These are phyloP conservation scores for Gentiana dahurica DNA, from an alignment of 257 asterid species.

Conservation along the genomic window DNA sequence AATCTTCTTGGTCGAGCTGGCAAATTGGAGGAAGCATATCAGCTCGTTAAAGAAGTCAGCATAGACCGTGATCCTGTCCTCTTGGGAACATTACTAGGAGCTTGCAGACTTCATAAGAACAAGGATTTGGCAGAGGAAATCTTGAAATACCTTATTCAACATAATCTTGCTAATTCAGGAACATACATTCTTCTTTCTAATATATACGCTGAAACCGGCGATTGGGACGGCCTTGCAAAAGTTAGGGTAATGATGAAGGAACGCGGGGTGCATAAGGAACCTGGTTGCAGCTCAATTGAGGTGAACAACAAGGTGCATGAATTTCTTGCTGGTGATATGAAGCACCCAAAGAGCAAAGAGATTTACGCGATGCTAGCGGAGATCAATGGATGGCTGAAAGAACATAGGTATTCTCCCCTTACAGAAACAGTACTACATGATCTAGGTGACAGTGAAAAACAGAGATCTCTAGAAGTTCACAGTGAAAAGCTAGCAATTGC, in stretches of 20 bases:
- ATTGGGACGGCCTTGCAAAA: constrained; percentile 7
- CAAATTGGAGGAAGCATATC: constrained; percentile 10
- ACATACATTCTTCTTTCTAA: constrained; percentile 8
- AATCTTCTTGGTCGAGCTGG: constrained; percentile 11
- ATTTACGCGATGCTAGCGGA: constrained; percentile 9
- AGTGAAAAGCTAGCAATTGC: constrained; percentile 14
- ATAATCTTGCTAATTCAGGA: constrained; percentile 5
- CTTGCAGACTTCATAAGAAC: constrained; percentile 13
- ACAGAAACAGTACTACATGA: constrained; percentile 9
- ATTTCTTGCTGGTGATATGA: constrained; percentile 8
- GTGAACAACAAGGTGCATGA: constrained; percentile 5
- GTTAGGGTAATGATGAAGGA: constrained; percentile 5
- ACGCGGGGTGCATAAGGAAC: constrained; percentile 6
- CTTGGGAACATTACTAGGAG: constrained; percentile 12
- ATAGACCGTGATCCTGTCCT: constrained; percentile 6
- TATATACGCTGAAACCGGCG: constrained; percentile 6
- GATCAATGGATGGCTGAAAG: constrained; percentile 12
- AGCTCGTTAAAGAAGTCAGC: constrained; percentile 7
- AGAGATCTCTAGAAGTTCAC: constrained; percentile 11
- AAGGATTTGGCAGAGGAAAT: constrained; percentile 3
- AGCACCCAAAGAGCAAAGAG: constrained; percentile 3
- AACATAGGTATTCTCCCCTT: constrained; percentile 8
- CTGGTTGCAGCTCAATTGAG: constrained; percentile 12
- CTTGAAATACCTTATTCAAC: constrained; percentile 3
- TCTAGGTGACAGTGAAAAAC: constrained; percentile 5